Conservation (phyloP, 2,329 filamentous ascomycete species). For the Cladosporium sp. region DNA sequence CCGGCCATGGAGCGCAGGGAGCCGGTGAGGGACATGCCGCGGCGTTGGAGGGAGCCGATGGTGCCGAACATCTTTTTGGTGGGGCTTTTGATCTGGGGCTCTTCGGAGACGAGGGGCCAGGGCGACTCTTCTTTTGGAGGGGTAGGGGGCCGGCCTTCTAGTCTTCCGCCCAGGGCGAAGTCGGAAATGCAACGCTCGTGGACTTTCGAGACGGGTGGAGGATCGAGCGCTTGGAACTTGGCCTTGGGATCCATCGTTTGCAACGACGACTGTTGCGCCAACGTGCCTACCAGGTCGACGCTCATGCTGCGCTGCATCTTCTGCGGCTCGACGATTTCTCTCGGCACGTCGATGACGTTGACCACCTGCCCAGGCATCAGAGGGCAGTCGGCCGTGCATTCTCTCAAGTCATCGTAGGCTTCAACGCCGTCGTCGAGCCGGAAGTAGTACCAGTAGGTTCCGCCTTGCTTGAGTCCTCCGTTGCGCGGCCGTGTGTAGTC, state of each 20-base stretch:
- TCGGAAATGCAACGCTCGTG: constrained; percentile 27
- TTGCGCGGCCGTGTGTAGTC: constrained; percentile 52
- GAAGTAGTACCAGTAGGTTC: constrained; percentile 97
- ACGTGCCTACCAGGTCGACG: constrained; percentile 21
- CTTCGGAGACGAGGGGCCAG: neutral
- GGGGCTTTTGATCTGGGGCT: neutral
- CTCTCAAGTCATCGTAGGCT: constrained; percentile 64
- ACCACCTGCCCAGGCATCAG: constrained; percentile 81
- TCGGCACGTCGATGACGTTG: constrained; percentile 76
- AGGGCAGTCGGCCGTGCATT: constrained; percentile 73
- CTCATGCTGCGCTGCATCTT: constrained; percentile 26
- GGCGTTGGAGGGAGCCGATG: neutral
- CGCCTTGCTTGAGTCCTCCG: constrained; percentile 84
- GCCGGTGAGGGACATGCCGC: neutral
- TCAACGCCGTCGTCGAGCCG: constrained; percentile 73
- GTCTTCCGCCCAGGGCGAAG: constrained; percentile 22
- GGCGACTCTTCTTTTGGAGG: neutral
- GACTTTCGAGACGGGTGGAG: constrained; percentile 26
- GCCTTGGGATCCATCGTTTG: constrained; percentile 25
- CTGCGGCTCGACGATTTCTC: constrained; percentile 43
- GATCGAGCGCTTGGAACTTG: constrained; percentile 22
- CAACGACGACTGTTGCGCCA: constrained; percentile 12
- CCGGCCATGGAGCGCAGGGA: constrained; percentile 4
- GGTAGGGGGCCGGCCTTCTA: constrained; percentile 16
- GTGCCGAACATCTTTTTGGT: constrained; percentile 2